Conservation (phyloP, 75 land plant genomes). For the Pseudotsuga menziesii region DNA sequence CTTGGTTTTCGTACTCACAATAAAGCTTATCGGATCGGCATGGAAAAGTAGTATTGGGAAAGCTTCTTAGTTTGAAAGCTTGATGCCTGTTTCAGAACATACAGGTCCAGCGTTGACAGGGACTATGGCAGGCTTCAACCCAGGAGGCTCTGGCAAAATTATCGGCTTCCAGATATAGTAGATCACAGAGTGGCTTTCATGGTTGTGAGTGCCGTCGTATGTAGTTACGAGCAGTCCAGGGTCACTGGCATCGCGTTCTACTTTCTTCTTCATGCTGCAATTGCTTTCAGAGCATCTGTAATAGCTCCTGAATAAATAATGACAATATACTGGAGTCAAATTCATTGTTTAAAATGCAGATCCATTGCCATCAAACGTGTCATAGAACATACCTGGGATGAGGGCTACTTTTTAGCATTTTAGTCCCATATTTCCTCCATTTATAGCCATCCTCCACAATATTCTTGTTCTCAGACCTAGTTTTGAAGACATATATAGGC, state of each 20-base stretch:
- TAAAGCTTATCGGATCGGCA: too few species aligned
- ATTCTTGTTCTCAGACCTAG: neutral
- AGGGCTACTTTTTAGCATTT: neutral
- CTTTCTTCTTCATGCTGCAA: slow-evolving; percentile 68
- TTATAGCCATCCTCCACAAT: neutral
- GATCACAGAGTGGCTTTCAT: too few species aligned
- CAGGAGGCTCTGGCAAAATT: too few species aligned
- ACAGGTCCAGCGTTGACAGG: too few species aligned
- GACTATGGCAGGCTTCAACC: too few species aligned
- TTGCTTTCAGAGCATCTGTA: slow-evolving; percentile 47
- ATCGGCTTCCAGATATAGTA: too few species aligned
- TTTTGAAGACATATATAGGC: neutral
- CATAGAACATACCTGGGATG: neutral
- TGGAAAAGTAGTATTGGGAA: too few species aligned
- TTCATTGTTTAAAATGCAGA: neutral
- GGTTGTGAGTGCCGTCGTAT: slow-evolving; percentile 37
- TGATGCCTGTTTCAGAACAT: too few species aligned
- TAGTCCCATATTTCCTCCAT: neutral
- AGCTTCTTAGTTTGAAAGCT: too few species aligned
- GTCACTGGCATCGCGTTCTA: slow-evolving; percentile 54
- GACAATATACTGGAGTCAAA: neutral
- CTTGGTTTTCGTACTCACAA: too few species aligned
- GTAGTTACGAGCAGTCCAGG: slow-evolving; percentile 53
- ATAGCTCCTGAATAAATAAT: slow-evolving; percentile 42
- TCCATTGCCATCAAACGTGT: too few species aligned